Conservation (phyloP, 2,329 filamentous ascomycete genomes). For the Nemania sp. region DNA sequence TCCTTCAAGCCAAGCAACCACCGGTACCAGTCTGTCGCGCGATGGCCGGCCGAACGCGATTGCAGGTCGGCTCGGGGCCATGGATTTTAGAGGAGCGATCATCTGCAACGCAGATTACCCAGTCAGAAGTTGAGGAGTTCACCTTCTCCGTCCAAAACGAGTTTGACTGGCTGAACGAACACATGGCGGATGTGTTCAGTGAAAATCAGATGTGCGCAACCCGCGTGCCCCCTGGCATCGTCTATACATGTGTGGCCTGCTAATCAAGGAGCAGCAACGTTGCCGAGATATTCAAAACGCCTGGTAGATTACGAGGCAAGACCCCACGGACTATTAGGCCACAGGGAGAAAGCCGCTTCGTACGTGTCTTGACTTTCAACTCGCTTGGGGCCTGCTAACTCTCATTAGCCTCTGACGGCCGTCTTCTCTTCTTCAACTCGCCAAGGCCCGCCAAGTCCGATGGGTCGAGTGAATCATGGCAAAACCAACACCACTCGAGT, state of each 20-base stretch:
- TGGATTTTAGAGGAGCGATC: conserved; percentile 88
- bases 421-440: conserved; percentile 61
- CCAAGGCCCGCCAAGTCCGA: conserved; percentile 58
- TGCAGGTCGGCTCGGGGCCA: conserved; percentile 76
- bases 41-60: conserved; percentile 52
- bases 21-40: conserved; percentile 23
- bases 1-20: conserved; percentile 15
- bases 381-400: conserved; percentile 19
- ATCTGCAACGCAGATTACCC: conserved; percentile 74
- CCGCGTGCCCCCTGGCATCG: conserved; percentile 1
- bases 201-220: conserved; percentile 78
- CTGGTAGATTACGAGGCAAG: conserved; percentile 80
- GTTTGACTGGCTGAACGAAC: conserved; percentile 97
- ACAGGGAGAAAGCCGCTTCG: conserved; percentile 63
- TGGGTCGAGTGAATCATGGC: conserved; percentile 52
- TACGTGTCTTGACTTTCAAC: conserved; percentile 48
- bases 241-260: conserved; percentile 21
- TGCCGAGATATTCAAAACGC: conserved; percentile 93
- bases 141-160: conserved; percentile 91
- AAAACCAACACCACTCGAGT: conserved; percentile 62
- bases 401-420: conserved; percentile 60
- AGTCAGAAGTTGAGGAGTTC: conserved; percentile 90
- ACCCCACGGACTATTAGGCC: conserved; percentile 75
- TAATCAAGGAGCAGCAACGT: conserved; percentile 68
- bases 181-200: conserved; percentile 93